Evolutionary conservation across 2,329 filamentous ascomycete species (phyloP), one percentile per base, ranked within the genome.

Genomic region (Aspergillus floridensis): DNA sequence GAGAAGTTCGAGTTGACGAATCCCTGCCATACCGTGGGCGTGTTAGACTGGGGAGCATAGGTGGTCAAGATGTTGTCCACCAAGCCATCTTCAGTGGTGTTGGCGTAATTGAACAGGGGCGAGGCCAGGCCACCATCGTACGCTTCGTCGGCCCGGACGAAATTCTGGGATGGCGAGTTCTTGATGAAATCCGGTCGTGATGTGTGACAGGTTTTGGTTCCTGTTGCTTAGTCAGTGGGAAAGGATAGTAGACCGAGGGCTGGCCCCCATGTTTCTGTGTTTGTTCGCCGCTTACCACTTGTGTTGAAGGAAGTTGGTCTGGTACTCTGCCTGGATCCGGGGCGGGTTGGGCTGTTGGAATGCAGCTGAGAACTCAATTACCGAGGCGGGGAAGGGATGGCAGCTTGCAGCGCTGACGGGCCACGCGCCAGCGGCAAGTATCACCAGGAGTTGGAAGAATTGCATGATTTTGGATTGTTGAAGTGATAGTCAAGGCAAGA

Each of bases 1-100:
- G 76, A 74, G 49, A 72, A 78, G n/a, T 74, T 75, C 0, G 74
- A 72, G 56, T 74, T 74, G 11, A 76, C 74, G 10, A 75, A 76
- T 14, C 69, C 75, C 35, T 68, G 67, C 69, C 69, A 78, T 0
- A 73, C 50, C 1, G 55, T 60, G 0, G 70, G 68, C 2, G 63
- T 59, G 0, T 53, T 55, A 0, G 57, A 62, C 1, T 66, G 59
- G 8, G 50, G 59, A 1, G 60, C 38, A 19, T 69, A 74, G 0
- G 68, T 70, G 4, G 68, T 74, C 55, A 77, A 3, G 1, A 58
- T 70, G n/a, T 77, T 77, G 26, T 77, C 74, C 3, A 77, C 76
- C 6, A 77, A 57, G 0, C 74, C 75, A 2, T 68, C 64, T 1
- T 71, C 53, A 3, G 75, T 75, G 11, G 72, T 61, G 7, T 77